Evolutionary conservation across 495 filamentous ascomycete genomes (phyloP), one percentile per base, ranked within the genome.

Genomic region (Platismatia glauca): DNA sequence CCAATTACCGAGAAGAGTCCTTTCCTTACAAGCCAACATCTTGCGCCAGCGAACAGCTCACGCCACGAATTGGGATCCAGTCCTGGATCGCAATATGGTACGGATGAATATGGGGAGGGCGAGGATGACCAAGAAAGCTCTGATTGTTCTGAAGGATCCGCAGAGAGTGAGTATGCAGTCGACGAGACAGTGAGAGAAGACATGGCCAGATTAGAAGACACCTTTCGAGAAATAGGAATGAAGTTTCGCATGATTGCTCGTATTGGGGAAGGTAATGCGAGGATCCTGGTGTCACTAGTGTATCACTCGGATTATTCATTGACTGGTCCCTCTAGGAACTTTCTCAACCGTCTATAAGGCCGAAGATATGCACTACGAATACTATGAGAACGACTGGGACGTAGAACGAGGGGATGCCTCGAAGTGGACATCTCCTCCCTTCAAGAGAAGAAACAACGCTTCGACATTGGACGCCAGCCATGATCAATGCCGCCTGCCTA

Each of bases 341-440:
- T 99, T 99, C 69, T 97, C 93, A 0, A 97, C 93, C 15, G 94
- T 99, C 0, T 99, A 97, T 76, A 97, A 97, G 72, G 94, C 94
- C 39, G 94, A 99, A 74, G 95, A 99, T 71, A 76, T 97, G n/a
- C 79, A 84, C 33, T 96, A 97, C 70, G 82, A 95, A 58, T 72
- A 81, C 52, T 95, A 90, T 74, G 74, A 87, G 46, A 97, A 97
- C 73, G 81, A 85, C 56, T 97, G 94, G 94, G 91, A 97, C 68
- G 67, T 88, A 29, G 82, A 86, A 65, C 73, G 84, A 62, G 83
- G 83, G 60, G 80, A 87, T 60, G 83, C 82, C 48, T 69, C 75
- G 33, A 81, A 83, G 70, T 90, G 81, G 84, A 72, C 74, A 60
- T 81, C 84, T 39, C 85, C 86, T 22, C 82, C 84, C 4, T 67